phyloP scores from a whole-genome alignment of 176 grass and related monocot genomes.

The Dactylis glomerata region DNA sequence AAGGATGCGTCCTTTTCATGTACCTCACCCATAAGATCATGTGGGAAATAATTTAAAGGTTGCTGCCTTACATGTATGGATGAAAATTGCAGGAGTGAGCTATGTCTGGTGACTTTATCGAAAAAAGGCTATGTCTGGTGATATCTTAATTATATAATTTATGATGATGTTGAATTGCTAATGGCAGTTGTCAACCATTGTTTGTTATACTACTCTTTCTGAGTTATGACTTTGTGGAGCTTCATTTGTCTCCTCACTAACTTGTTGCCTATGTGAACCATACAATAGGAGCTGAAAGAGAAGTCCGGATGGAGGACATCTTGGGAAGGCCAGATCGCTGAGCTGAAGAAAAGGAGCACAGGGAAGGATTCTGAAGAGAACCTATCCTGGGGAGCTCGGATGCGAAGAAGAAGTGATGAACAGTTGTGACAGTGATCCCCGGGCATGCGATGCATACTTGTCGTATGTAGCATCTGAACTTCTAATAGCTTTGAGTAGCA shows the following conservation, averaged over 20 bases:
- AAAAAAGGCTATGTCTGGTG: background rate
- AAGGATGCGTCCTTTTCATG: slow-evolving; percentile 4
- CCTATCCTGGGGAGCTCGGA: slow-evolving; percentile 74
- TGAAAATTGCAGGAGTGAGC: background rate
- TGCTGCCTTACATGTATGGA: background rate
- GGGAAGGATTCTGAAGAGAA: slow-evolving; percentile 55
- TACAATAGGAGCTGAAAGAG: slow-evolving; percentile 50
- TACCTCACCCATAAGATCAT: background rate
- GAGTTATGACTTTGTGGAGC: background rate
- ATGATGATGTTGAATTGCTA: background rate
- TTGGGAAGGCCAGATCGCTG: slow-evolving; percentile 66
- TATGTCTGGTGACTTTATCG: slow-evolving; percentile 7
- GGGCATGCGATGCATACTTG: background rate
- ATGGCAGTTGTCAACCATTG: background rate
- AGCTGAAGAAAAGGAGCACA: slow-evolving; percentile 51
- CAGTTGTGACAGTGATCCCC: slow-evolving; percentile 8
- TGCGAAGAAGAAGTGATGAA: slow-evolving; percentile 48
- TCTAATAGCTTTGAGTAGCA: background rate
- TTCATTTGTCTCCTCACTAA: background rate
- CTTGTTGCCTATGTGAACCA: background rate
- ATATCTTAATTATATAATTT: background rate
- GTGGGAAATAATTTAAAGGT: background rate
- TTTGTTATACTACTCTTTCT: background rate
- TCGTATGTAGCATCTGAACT: background rate
- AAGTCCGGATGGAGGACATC: slow-evolving; percentile 53